Percentiles rank a stretch among this genome's conserved stretches.
Evolutionary conservation across 116 monocot species (phyloP).

Genomic region (Papilionanthe hybrid): DNA sequence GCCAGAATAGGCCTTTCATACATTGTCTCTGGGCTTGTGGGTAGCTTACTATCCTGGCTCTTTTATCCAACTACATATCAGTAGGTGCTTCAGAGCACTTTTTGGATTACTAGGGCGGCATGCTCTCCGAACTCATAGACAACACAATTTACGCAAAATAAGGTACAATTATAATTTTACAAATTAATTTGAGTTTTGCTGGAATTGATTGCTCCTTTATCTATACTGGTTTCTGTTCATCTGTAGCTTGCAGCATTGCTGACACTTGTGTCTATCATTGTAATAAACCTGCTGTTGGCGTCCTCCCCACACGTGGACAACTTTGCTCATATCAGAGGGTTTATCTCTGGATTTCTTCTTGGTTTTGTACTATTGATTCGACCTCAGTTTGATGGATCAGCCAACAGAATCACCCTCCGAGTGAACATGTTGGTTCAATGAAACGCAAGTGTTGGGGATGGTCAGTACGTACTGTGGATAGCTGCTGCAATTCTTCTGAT

Average conservation of each 20-base stretch:
- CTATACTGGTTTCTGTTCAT: neutral
- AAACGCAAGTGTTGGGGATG: conserved; percentile 32
- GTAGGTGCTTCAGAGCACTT: conserved; percentile 85
- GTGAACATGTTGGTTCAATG: conserved; percentile 9
- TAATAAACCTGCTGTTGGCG: conserved; percentile 75
- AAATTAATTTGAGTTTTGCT: neutral
- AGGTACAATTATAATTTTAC: conserved; percentile 24
- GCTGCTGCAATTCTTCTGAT: conserved; percentile 17
- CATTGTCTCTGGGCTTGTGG: conserved; percentile 67
- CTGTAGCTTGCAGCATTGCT: conserved; percentile 72
- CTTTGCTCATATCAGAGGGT: conserved; percentile 68
- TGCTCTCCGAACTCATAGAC: conserved; percentile 89
- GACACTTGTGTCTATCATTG: conserved; percentile 68
- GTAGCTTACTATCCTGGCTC: conserved; percentile 61
- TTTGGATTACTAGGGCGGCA: conserved; percentile 74
- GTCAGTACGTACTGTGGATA: conserved; percentile 37
- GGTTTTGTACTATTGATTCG: conserved; percentile 82
- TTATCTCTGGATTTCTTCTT: conserved; percentile 82
- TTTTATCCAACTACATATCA: conserved; percentile 58
- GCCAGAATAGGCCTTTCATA: conserved; percentile 66
- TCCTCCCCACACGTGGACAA: conserved; percentile 57
- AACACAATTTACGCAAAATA: conserved; percentile 75
- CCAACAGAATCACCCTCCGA: conserved; percentile 29
- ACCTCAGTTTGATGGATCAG: conserved; percentile 68
- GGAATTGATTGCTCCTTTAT: conserved; percentile 1